Base-by-base conservation (phyloP, 768 basidiomycete genomes). In the Suillus weaverae region DNA sequence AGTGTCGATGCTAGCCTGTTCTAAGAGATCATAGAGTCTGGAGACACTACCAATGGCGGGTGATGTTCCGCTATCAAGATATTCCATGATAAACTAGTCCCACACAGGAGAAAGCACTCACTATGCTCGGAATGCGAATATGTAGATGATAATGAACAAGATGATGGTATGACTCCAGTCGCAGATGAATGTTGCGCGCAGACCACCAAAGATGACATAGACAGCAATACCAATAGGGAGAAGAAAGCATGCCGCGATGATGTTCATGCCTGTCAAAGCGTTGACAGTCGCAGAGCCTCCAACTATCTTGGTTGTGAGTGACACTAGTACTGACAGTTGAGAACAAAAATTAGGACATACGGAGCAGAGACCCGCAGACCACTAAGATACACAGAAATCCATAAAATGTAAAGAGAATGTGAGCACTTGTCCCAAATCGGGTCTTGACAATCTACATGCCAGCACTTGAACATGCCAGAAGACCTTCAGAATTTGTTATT, bases 401-500 rank as follows among this genome's bases (percentile, higher is more conserved):
- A 67, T 85, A 86, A 66, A 86, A 83, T 1, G 80, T 81, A 68
- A 86, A 86, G 22, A 86, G 70, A 11, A 84, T 66, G 62, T 85
- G 85, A 0, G 79, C 76, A 0, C 73, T 74, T 2, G 79, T 82
- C 5, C 84, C 84, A 61, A 83, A 85, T 13, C 84, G 79, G 0
- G 74, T 76, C 64, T 81, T 80, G 39, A 84, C 83, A 39, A 87
- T 85, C 77, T 82, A 62, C 32, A 54, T 30, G 32, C 20, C 16
- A 35, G 6, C 26, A 26, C 26, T 26, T n/a, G 18, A 38, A 38
- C 35, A 55, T 53, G 18, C n/a, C 14, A 8, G 6, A 44, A 57
- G n/a, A 38, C 48, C 36, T 22, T 30, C 14, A 2, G 33, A 39
- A n/a, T 35, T 9, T 8, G n/a, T 53, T 53, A 5, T 4, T 54